Evolutionary conservation across 805 yeast species (phyloP).

Genomic region (Tetrapisispora iriomotensis): DNA sequence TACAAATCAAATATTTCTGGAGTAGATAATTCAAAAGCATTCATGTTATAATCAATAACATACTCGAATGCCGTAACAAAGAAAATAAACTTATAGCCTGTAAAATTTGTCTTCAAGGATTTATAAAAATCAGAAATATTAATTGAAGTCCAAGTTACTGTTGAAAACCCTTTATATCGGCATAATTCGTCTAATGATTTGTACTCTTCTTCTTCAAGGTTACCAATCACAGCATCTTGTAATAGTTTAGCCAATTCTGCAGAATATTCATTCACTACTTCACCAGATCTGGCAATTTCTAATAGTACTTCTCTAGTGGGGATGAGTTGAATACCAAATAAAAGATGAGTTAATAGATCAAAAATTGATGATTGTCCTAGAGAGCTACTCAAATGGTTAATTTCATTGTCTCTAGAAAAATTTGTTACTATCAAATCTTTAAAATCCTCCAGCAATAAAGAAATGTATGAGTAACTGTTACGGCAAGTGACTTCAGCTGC

Average conservation of each 20-base stretch:
- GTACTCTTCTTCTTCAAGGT: not conserved
- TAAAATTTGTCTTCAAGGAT: conserved; percentile 7
- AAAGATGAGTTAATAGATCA: conserved; percentile 18
- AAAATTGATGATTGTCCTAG: conserved; percentile 9
- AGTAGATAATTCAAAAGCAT: conserved; percentile 6
- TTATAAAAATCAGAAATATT: not conserved
- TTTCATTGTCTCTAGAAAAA: conserved; percentile 17
- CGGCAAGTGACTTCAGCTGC: conserved; percentile 31
- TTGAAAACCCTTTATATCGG: conserved; percentile 16
- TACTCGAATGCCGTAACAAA: conserved; percentile 19
- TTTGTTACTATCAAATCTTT: conserved; percentile 33
- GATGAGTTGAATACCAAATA: conserved; percentile 15
- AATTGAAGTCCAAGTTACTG: conserved; percentile 19
- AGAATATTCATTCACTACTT: not conserved
- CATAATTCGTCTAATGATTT: not conserved
- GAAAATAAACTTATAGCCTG: conserved; percentile 22
- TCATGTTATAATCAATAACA: conserved; percentile 6
- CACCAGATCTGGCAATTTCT: conserved; percentile 22
- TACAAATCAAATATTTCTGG: conserved; percentile 12
- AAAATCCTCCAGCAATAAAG: conserved; percentile 27
- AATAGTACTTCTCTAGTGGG: conserved; percentile 16
- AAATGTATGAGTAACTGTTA: conserved; percentile 25
- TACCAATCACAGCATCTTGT: not conserved
- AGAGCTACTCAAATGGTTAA: not conserved
- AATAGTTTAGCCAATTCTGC: not conserved